phyloP scores from a whole-genome alignment of 768 basidiomycete species.

The Mycena capillaripes region DNA sequence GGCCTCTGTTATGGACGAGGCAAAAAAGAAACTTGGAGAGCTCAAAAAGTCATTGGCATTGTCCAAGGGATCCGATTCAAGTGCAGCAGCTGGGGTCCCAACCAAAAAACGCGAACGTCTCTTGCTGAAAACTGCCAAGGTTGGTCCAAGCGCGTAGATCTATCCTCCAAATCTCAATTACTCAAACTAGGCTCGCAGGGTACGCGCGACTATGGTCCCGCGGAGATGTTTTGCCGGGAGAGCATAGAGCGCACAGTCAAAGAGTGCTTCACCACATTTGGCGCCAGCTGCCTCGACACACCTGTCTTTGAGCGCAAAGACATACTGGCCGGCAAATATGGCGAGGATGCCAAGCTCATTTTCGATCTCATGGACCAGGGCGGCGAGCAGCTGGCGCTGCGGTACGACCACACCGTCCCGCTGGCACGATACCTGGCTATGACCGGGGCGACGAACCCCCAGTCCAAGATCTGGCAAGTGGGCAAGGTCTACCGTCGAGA shows the following conservation, averaged over 20 bases:
- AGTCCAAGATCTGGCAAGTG: conserved; percentile 94
- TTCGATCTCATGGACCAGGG: conserved; percentile 98
- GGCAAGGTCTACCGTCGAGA: conserved; percentile 99
- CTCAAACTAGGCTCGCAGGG: conserved; percentile 67
- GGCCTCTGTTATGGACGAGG: conserved; percentile 64
- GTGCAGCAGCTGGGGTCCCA: conserved; percentile 49
- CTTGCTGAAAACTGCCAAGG: conserved; percentile 95
- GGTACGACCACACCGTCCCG: conserved; percentile 98
- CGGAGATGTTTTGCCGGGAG: conserved; percentile 92
- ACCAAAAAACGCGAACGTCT: conserved; percentile 79
- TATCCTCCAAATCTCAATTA: conserved; percentile 20
- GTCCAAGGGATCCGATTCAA: conserved; percentile 55
- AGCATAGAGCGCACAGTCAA: conserved; percentile 92
- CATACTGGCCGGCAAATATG: conserved; percentile 95
- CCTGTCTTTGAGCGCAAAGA: conserved; percentile 99
- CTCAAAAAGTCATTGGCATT: conserved; percentile 71
- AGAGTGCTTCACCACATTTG: conserved; percentile 89
- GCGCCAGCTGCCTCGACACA: conserved; percentile 94
- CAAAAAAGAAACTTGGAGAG: conserved; percentile 78
- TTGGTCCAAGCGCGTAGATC: conserved; percentile 47
- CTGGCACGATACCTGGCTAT: conserved; percentile 96
- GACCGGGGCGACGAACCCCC: conserved; percentile 83
- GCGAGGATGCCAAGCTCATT: conserved; percentile 97
- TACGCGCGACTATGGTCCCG: conserved; percentile 94
- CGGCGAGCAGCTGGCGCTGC: conserved; percentile 93